Base-by-base conservation (phyloP, 495 filamentous ascomycete genomes). In the Ramalina intermedia region DNA sequence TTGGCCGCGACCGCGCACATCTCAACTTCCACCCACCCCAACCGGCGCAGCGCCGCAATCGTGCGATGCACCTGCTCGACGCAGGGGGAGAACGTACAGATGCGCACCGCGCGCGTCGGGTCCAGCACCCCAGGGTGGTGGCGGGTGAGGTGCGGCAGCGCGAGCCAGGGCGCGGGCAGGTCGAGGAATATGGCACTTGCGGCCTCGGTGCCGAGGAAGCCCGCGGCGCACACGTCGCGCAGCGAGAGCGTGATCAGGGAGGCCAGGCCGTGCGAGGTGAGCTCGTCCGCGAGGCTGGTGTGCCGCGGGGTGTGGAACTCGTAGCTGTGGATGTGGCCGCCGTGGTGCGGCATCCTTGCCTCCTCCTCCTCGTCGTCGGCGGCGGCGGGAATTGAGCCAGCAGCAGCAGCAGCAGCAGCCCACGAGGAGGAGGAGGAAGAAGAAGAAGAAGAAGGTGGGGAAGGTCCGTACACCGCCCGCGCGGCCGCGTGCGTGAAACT, bases 51-150 rank as follows among this genome's bases (percentile, higher is more conserved):
- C 1, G 74, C 70, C 38, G 82, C 78, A 44, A 94, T 78, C 0
- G 93, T 96, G 36, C 77, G 74, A 27, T 82, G 82, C 8, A 89
- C 89, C 63, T 98, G 91, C 65, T 98, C 91, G 57, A 98, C 88
- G 62, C 91, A 98, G 0, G 91, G 91, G 7, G 82, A 88, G 68
- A 98, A 98, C 2, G 89, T 90, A 65, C 91, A 98, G 51, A 98
- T 68, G 51, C 87, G 73, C 17, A 78, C 75, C 2, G 85, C 66
- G 24, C 72, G 66, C 5, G 68, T 68, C 0, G 84, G 78, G 52
- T 87, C 78, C 4, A 98, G 72, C 0, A 87, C 79, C 0, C 85
- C 85, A 12, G 50, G 37, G 6, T 37, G 13, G 1, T 46, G 20
- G 24, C 90, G 81, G 2, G 82, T 80, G 17, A 98, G 73, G 51